Conservation (phyloP, 2,329 filamentous ascomycete species). For the Phialophora verrucosa region DNA sequence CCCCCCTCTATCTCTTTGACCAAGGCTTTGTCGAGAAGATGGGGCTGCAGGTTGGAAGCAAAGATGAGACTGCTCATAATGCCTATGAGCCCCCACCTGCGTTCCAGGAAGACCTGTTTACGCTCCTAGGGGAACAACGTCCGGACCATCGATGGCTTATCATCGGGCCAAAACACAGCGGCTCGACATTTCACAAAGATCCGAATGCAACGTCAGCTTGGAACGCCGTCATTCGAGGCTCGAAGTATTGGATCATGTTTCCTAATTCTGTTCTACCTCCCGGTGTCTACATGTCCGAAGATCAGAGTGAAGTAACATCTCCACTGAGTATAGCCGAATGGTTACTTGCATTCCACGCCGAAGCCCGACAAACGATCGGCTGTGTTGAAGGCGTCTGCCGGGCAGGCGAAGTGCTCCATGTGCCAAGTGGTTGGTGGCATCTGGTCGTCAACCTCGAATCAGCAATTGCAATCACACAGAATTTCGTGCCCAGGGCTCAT, state of each 20-base stretch:
- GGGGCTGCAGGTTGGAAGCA: slow-evolving; percentile 62
- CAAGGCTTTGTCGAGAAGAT: slow-evolving; percentile 86
- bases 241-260: slow-evolving; percentile 99
- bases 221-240: slow-evolving; percentile 89
- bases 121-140: slow-evolving; percentile 74
- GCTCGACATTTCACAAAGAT: slow-evolving; percentile 92
- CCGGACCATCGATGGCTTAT: slow-evolving; percentile 94
- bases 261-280: slow-evolving; percentile 71
- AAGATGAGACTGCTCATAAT: slow-evolving; percentile 44
- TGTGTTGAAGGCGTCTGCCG: slow-evolving; percentile 85
- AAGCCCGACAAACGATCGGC: slow-evolving; percentile 75
- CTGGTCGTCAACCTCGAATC: slow-evolving; percentile 86
- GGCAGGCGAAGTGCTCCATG: slow-evolving; percentile 85
- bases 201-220: slow-evolving; percentile 76
- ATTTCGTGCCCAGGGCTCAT: slow-evolving; percentile 82
- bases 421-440: slow-evolving; percentile 97
- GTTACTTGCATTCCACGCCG: slow-evolving; percentile 85
- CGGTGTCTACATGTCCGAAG: slow-evolving; percentile 85
- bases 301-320: slow-evolving; percentile 90
- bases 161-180: slow-evolving; percentile 82
- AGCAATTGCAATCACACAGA: slow-evolving; percentile 90
- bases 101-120: slow-evolving; percentile 86
- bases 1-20: slow-evolving; percentile 91
- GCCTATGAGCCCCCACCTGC: slow-evolving; percentile 80
- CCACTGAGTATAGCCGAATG: slow-evolving; percentile 97